phyloP scores from a whole-genome alignment of 192 early-diverging fungal genomes.

The Rhizophagus prolifer region DNA sequence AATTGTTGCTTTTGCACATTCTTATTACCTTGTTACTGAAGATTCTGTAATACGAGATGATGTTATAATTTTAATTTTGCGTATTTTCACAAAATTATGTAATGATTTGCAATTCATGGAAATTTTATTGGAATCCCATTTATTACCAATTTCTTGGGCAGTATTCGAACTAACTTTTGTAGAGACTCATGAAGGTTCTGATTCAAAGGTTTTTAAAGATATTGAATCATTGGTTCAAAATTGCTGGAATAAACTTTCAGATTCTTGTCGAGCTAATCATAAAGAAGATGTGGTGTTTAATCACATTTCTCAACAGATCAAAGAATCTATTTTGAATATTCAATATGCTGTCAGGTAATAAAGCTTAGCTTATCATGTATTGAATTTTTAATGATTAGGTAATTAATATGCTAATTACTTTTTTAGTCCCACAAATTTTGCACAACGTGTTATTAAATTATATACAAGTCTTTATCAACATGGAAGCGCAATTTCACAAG shows the following conservation, averaged over 20 bases:
- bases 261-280: not conserved
- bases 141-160: not conserved
- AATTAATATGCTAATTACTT: not conserved
- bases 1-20: not conserved
- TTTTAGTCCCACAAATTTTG: conserved; percentile 50
- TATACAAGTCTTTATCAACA: conserved; percentile 16
- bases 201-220: conserved; percentile 10
- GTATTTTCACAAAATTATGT: conserved; percentile 9
- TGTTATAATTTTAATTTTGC: not conserved
- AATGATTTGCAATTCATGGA: not conserved
- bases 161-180: conserved; percentile 26
- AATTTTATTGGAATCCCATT: conserved; percentile 18
- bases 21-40: not conserved
- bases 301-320: not conserved
- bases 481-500: not conserved
- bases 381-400: not conserved
- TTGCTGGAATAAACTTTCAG: not conserved
- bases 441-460: conserved; percentile 38
- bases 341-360: conserved; percentile 22
- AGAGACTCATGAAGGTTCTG: not conserved
- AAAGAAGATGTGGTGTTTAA: not conserved
- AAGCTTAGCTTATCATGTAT: not conserved
- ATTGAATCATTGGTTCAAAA: not conserved
- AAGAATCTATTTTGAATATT: conserved; percentile 19
- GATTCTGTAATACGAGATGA: not conserved